Evolutionary conservation across 176 grass and related monocot genomes (phyloP), one percentile per base, ranked within the genome.

Genomic region (Ampelocalamus luodianensis): DNA sequence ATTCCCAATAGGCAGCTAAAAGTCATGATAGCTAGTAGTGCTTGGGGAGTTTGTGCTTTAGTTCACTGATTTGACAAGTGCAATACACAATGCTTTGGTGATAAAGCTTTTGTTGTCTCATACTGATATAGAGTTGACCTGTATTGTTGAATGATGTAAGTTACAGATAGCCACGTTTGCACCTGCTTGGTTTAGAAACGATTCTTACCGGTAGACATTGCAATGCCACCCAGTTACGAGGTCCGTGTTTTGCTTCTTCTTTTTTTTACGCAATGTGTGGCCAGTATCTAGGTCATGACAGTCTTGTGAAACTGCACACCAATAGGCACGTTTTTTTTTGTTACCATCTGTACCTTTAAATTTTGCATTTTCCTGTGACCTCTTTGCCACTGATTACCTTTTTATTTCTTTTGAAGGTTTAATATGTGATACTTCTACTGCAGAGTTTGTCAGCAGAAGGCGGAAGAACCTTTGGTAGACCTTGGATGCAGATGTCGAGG

Each of bases 401-500:
- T 29, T 40, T 64, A 14, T 82, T 44, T 79, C 36, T 29, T 68
- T 22, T 67, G 5, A 55, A 38, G 29, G 6, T 75, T 68, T 83
- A 72, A 74, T 61, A 74, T 40, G 37, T 71, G 48, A 39, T 44
- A 49, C 73, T 83, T 60, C 38, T 16, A 56, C 34, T 82, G 53
- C 78, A 99, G 97, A 90, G 84, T 99, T 82, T 96, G 97, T 88
- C 97, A 99, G 27, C 93, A 99, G 62, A 91, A 91, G 44, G 86
- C 91, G 71, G 97, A 99, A 92, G 97, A 99, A 89, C 88, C 90
- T 54, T 85, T 99, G 58, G 92, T 99, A 68, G 90, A 99, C 77
- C 90, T 99, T 88, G 97, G 97, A 39, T 99, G 97, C 60, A 85
- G 87, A 89, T 99, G 97, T 72, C 87, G 97, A 87, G 97, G 97